These are phyloP conservation scores for Ganoderma sinense DNA, from an alignment of 1,284 basidiomycete genomes.

Conservation along the genomic window DNA sequence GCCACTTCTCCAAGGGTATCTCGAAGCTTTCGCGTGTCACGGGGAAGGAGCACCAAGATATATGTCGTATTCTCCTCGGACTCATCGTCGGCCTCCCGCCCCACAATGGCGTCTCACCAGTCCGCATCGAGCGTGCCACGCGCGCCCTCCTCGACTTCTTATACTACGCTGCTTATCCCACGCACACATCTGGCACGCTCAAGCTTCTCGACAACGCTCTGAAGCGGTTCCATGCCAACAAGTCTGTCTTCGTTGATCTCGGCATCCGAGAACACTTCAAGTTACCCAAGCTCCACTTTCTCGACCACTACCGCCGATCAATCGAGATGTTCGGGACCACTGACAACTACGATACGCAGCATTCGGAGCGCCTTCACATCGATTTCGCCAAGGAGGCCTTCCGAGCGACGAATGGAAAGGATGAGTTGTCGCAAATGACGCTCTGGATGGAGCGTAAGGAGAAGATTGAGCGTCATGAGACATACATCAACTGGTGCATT, in stretches of 20 bases:
- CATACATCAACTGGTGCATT: constrained; percentile 41
- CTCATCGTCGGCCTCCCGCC: constrained; percentile 27
- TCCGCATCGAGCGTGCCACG: constrained; percentile 25
- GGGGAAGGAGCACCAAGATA: constrained; percentile 33
- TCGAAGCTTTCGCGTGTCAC: constrained; percentile 28
- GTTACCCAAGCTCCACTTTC: too few species aligned
- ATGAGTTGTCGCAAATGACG: too few species aligned
- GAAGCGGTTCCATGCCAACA: constrained; percentile 40
- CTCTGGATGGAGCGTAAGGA: too few species aligned
- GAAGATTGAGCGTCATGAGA: constrained; percentile 42
- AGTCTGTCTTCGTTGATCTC: too few species aligned
- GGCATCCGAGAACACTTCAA: too few species aligned
- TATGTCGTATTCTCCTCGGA: constrained; percentile 30
- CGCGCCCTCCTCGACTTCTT: constrained; percentile 36
- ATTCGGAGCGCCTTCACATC: too few species aligned
- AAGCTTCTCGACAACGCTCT: constrained; percentile 31
- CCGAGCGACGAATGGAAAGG: too few species aligned
- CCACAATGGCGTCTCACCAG: constrained; percentile 12
- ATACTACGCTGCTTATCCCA: constrained; percentile 37
- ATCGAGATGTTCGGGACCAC: constrained; percentile 34
- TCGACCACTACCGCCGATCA: constrained; percentile 23
- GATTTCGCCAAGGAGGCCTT: too few species aligned
- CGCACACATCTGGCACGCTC: constrained; percentile 37
- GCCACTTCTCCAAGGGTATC: constrained; percentile 49
- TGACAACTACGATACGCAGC: constrained; percentile 40